phyloP scores from a whole-genome alignment of 2,329 filamentous ascomycete species.

The Paraphaeosphaeria sporulosa region DNA sequence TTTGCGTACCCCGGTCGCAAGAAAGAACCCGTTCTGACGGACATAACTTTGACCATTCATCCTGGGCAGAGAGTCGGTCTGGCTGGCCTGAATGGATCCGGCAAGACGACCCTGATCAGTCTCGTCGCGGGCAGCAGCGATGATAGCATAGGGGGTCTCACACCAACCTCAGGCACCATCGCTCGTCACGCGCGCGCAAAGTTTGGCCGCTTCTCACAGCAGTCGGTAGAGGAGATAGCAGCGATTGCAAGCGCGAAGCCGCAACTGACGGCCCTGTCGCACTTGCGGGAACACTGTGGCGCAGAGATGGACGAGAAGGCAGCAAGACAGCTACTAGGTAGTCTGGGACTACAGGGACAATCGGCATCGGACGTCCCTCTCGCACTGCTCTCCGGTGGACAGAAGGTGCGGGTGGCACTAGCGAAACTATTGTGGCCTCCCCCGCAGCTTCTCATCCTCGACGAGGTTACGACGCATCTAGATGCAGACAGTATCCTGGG shows the following conservation, averaged over 20 bases:
- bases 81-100: slow-evolving; percentile 79
- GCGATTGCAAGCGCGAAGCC: slow-evolving; percentile 60
- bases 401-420: slow-evolving; percentile 70
- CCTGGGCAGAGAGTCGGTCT: slow-evolving; percentile 78
- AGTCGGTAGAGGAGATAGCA: slow-evolving; percentile 75
- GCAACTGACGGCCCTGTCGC: slow-evolving; percentile 68
- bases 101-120: slow-evolving; percentile 80
- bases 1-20: slow-evolving; percentile 66
- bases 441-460: slow-evolving; percentile 77
- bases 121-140: slow-evolving; percentile 66
- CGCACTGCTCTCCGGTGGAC: slow-evolving; percentile 77
- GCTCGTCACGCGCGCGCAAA: slow-evolving; percentile 73
- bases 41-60: slow-evolving; percentile 73
- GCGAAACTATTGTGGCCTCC: slow-evolving; percentile 72
- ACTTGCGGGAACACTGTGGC: slow-evolving; percentile 65
- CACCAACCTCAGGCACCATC: slow-evolving; percentile 68
- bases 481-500: slow-evolving; percentile 83
- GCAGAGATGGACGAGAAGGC: slow-evolving; percentile 70
- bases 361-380: slow-evolving; percentile 77
- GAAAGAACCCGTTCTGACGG: slow-evolving; percentile 62
- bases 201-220: slow-evolving; percentile 81
- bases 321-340: slow-evolving; percentile 69
- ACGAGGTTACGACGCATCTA: slow-evolving; percentile 85
- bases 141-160: slow-evolving; percentile 38
- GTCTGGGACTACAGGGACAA: slow-evolving; percentile 74